Conservation (phyloP, 306 rosid species). For the Gastrolobium bilobum region DNA sequence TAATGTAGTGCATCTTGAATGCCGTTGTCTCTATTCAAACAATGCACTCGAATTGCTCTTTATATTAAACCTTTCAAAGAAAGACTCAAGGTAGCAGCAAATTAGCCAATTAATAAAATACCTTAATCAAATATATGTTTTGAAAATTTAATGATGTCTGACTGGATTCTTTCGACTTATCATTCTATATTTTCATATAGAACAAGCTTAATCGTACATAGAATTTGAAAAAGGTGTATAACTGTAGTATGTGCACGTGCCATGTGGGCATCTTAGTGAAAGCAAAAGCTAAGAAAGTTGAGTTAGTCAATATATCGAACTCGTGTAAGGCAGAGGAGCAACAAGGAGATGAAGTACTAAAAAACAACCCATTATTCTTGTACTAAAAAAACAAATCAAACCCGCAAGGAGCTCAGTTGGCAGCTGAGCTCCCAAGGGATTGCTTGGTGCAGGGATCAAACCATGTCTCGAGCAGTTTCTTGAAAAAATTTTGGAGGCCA, state of each 20-base stretch:
- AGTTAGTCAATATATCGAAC: constrained; percentile 60
- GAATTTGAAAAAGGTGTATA: not conserved
- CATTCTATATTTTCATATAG: not conserved
- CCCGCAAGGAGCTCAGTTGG: no score
- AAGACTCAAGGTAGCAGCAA: no score
- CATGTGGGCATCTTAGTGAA: constrained; percentile 4
- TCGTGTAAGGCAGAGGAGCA: constrained; percentile 28
- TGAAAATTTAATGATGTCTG: no score
- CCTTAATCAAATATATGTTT: not conserved
- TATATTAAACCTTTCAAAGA: not conserved
- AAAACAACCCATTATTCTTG: constrained; percentile 26
- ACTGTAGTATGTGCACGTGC: not conserved
- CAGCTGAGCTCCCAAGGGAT: no score
- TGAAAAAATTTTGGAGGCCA: no score
- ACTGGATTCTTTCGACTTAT: not conserved
- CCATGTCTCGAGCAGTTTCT: no score
- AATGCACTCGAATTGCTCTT: constrained; percentile 7
- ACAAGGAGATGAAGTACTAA: not conserved
- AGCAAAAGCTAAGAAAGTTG: not conserved
- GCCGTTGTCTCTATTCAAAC: not conserved
- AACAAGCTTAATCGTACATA: not conserved
- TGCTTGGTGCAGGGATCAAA: no score
- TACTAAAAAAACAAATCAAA: no score
- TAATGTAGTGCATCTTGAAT: constrained; percentile 2
- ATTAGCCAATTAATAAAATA: not conserved